Base-by-base conservation (phyloP, 495 filamentous ascomycete species). In the Xylaria scruposa region DNA sequence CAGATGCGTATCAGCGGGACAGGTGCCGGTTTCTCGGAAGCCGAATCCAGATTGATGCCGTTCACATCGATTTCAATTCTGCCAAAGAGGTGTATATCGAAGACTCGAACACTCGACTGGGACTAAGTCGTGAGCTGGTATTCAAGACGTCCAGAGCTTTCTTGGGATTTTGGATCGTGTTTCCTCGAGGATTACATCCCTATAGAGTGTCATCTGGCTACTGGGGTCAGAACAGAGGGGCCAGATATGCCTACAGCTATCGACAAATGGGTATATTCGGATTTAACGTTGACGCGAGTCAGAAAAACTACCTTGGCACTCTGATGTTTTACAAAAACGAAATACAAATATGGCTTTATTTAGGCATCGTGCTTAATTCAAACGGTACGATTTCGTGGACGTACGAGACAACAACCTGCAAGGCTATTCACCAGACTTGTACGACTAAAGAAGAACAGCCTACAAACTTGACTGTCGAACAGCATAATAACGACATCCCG, bases 11-110 rank as follows among this genome's bases (percentile, higher is more conserved):
- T 24, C 19, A 8, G 49, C 49, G 49, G n/a, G 49, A 53, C 12
- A 53, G 49, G 19, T 53, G 49, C 21, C 21, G 49, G 49, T 53
- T 53, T 53, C 49, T 53, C n/a, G 49, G 49, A n/a, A 53, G 49
- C 8, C 49, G 19, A 10, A 53, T 53, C 49, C 6, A 24, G 49
- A n/a, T 53, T 7, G 19, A 53, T 7, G 7, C 19, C 4, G 21
- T 9, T 6, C 21, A 53, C 19, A 9, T 53, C 12, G 49, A 53
- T 21, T 53, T 53, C 10, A 19, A 53, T 19, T 53, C n/a, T 24
- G n/a, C 3, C 21, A 24, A n/a, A 53, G n/a, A 53, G 9, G 49
- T 53, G 21, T 53, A 53, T 53, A n/a, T 53, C 19, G 49, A 53
- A 53, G 49, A 53, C 21, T n/a, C 10, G 3, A 24, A 21, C 1